These are phyloP conservation scores for Phyllosticta citribraziliensis DNA, from an alignment of 2,329 filamentous ascomycete species.

Conservation along the genomic window DNA sequence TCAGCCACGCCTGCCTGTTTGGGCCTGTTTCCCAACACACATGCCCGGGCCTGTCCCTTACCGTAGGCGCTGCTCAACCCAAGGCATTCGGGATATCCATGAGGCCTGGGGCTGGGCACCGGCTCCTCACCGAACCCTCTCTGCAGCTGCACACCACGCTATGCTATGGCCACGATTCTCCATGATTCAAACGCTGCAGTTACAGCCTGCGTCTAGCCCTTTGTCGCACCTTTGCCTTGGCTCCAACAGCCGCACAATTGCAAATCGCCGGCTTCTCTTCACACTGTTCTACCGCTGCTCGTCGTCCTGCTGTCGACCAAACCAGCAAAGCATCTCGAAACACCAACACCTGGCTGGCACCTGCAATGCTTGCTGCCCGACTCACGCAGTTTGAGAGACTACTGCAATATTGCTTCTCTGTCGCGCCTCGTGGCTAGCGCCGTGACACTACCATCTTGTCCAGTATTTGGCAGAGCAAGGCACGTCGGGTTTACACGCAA, in stretches of 20 bases:
- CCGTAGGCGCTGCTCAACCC: background rate
- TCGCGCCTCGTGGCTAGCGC: background rate
- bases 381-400: background rate
- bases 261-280: background rate
- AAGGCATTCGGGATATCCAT: background rate
- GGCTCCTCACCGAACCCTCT: background rate
- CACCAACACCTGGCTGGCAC: background rate
- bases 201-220: background rate
- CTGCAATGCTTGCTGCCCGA: background rate
- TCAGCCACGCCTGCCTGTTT: background rate
- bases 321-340: background rate
- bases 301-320: background rate
- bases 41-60: background rate
- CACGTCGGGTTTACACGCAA: background rate
- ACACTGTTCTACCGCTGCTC: background rate
- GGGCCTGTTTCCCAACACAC: background rate
- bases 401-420: background rate
- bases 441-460: background rate
- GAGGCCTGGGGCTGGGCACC: background rate
- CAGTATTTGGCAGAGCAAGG: background rate
- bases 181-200: background rate
- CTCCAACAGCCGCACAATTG: background rate
- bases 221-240: background rate
- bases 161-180: background rate
- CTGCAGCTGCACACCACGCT: too few species aligned